Conservation (phyloP, 2,329 filamentous ascomycete genomes). For the Verticillium albo-atrum region DNA sequence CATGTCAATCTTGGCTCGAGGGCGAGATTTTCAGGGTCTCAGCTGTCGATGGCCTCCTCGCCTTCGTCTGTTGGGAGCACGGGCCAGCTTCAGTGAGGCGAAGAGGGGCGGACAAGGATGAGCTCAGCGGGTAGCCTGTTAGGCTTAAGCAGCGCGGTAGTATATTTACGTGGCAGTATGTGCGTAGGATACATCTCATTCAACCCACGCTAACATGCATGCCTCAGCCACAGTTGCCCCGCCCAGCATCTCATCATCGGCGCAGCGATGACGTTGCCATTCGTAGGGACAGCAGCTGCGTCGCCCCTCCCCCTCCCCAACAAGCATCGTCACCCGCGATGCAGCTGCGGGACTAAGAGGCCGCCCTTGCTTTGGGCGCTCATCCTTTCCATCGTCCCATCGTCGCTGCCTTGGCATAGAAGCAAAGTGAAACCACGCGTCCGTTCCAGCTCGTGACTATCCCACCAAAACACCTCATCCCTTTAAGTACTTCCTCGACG, state of each 20-base stretch:
- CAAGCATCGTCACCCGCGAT: neutral
- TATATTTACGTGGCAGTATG: neutral
- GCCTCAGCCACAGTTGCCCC: neutral
- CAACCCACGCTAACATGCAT: neutral
- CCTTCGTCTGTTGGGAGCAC: neutral
- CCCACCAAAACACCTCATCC: neutral
- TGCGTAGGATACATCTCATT: neutral
- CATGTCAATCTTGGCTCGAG: neutral
- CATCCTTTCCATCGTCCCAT: neutral
- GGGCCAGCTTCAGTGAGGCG: neutral
- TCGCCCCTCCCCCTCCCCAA: neutral
- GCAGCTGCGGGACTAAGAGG: neutral
- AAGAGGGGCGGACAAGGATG: neutral
- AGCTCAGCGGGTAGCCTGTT: neutral
- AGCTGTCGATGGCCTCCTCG: neutral
- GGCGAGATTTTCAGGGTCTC: neutral
- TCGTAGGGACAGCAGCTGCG: neutral
- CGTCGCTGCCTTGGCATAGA: slow-evolving; percentile 1
- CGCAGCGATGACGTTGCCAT: neutral
- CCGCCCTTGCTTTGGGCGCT: neutral
- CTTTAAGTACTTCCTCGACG: neutral
- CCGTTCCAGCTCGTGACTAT: neutral
- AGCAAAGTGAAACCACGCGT: neutral
- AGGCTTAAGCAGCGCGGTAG: neutral
- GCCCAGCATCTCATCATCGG: slow-evolving; percentile 1